phyloP scores from a whole-genome alignment of 257 asterid genomes.

The Coffea canephora region DNA sequence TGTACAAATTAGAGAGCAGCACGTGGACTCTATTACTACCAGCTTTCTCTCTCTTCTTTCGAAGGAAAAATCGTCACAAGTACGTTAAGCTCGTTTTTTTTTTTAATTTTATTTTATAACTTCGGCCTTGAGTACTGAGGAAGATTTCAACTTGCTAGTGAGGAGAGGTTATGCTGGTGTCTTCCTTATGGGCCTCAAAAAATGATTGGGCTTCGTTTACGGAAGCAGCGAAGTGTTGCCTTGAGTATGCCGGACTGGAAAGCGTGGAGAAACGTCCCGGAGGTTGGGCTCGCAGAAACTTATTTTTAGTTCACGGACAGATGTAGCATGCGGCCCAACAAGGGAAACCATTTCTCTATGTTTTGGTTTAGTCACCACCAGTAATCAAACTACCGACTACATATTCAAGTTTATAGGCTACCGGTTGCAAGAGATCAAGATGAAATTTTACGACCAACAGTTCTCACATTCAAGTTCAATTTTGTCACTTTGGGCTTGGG shows the following conservation, averaged over 20 bases:
- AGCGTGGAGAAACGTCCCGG: not conserved
- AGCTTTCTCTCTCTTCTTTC: too few relatives aligned
- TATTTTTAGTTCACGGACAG: not conserved
- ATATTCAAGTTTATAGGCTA: too few relatives aligned
- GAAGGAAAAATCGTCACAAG: too few relatives aligned
- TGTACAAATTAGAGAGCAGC: slow-evolving; percentile 5
- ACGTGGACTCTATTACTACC: slow-evolving; percentile 10
- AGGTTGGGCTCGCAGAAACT: not conserved
- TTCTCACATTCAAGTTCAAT: not conserved
- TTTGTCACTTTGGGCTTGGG: not conserved
- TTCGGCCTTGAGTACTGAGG: too few relatives aligned
- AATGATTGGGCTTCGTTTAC: too few relatives aligned
- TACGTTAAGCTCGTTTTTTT: too few relatives aligned
- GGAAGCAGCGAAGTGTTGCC: not conserved
- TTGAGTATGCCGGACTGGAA: too few relatives aligned
- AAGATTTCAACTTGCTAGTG: too few relatives aligned
- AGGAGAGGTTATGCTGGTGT: too few relatives aligned
- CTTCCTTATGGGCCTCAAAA: too few relatives aligned
- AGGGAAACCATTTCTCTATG: not conserved
- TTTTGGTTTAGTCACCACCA: not conserved
- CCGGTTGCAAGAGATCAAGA: not conserved
- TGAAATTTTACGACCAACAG: not conserved
- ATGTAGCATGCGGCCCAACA: not conserved
- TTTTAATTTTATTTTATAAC: too few relatives aligned
- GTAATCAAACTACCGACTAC: too few relatives aligned